Percentiles rank a stretch among this genome's conserved stretches.
phyloP scores from a whole-genome alignment of 345 rosid species.

The Diplotaxis tenuifolia region DNA sequence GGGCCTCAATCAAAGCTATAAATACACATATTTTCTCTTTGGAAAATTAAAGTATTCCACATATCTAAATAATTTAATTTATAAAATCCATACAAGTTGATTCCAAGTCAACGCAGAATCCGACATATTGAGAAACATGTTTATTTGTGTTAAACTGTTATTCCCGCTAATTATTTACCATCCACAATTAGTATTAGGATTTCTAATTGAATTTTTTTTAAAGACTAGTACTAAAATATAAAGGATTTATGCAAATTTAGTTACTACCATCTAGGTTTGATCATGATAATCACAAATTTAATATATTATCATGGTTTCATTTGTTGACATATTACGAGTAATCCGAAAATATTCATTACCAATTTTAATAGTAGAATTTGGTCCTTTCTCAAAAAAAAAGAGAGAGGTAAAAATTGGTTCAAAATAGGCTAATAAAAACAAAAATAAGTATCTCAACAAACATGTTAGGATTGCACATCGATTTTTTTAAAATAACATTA shows the following conservation, averaged over 20 bases:
- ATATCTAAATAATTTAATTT: constrained; percentile 1
- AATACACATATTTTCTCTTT: background rate
- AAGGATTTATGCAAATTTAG: background rate
- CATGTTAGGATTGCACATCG: background rate
- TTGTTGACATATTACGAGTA: background rate
- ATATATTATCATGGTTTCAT: background rate
- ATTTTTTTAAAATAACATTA: background rate
- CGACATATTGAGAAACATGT: constrained; percentile 34
- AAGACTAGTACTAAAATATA: background rate
- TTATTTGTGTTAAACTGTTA: background rate
- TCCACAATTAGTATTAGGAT: background rate
- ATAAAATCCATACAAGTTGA: constrained; percentile 13
- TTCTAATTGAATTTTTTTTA: background rate
- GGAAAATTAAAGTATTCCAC: background rate
- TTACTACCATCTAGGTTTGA: background rate
- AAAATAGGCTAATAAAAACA: background rate
- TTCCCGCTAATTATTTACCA: background rate
- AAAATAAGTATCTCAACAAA: background rate
- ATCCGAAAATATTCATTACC: background rate
- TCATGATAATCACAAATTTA: background rate
- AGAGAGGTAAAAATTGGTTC: too few species aligned
- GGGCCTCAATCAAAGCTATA: constrained; percentile 21
- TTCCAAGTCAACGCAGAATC: constrained; percentile 27
- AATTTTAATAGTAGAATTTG: background rate
- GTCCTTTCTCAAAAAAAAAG: background rate